Evolutionary conservation across 148 eudicot species (phyloP), one percentile per base, ranked within the genome.

Genomic region (Camellia lanceoleosa): DNA sequence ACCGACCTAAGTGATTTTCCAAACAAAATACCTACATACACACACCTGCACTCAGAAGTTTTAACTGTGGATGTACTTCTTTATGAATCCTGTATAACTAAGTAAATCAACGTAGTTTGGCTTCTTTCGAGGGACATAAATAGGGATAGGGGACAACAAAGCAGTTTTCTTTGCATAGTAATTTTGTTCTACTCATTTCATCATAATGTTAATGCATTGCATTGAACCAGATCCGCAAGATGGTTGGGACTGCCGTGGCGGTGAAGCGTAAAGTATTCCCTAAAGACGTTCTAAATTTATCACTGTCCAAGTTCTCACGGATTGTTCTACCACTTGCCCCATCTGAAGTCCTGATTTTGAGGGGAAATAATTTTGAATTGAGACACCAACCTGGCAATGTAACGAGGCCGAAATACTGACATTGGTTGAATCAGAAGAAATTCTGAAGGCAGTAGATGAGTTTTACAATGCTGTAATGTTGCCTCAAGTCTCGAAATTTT

Each of bases 201-300:
- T 70, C 38, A 49, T 38, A 23, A 59, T 9, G 7, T 65, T 69
- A 56, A 8, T 41, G 61, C 10, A 42, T 73, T 70, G 78, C 30
- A 46, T 65, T 66, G 73, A 60, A 68, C 68, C 95, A 95, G 98
- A 95, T 95, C 78, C 97, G 97, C 84, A 95, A 95, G 89, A 95
- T 95, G 98, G 90, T 93, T 62, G 98, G 97, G 49, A 89, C 98
- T 44, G 97, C 97, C 23, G 91, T 95, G 18, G 97, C 98, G 0
- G 87, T 93, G 52, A 95, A 95, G 83, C 97, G 98, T 41, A 85
- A 89, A 20, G 80, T 95, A 78, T 91, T 95, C 55, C 93, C 94
- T 54, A 87, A 89, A 82, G 98, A 95, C 81, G 82, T 93, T 76
- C 70, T 95, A 47, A 74, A 81, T 71, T n/a, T 93, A 83, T 95